Percentiles rank a stretch among this genome's conserved stretches.
These are phyloP conservation scores for Paramecium tetraurelia DNA, from an alignment of 73 alveolate genomes.

Conservation along the genomic window DNA sequence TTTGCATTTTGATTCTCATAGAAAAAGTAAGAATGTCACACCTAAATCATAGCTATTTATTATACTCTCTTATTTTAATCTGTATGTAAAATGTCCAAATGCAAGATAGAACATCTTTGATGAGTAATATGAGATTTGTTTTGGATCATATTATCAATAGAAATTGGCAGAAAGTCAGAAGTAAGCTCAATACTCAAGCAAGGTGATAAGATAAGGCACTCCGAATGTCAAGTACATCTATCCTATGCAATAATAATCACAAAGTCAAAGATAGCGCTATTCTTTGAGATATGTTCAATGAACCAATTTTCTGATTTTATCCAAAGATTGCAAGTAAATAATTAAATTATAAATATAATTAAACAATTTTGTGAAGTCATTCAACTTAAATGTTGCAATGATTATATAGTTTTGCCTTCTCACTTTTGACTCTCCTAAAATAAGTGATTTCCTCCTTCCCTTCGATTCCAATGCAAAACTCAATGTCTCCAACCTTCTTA, in stretches of 20 bases:
- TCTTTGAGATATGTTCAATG: neutral
- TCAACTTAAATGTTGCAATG: neutral
- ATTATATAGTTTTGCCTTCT: neutral
- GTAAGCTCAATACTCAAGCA: neutral
- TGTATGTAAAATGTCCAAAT: neutral
- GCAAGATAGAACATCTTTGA: neutral
- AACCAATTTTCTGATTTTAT: neutral
- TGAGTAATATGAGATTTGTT: conserved; percentile 8
- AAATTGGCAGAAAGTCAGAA: neutral
- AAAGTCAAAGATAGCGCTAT: neutral
- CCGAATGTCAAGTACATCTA: neutral
- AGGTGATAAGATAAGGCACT: neutral
- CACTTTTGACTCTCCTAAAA: neutral
- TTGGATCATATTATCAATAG: neutral
- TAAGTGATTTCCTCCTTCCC: neutral
- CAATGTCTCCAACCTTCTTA: neutral
- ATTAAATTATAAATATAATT: neutral
- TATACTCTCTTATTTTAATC: neutral
- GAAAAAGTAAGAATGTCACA: neutral
- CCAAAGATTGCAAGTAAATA: neutral
- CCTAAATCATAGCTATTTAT: neutral
- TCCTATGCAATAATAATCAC: neutral
- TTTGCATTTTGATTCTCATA: neutral
- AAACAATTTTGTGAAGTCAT: neutral
- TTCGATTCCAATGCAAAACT: neutral